Evolutionary conservation across 2,329 filamentous ascomycete species (phyloP), one percentile per base, ranked within the genome.

Genomic region (Cladorrhinum sp.): DNA sequence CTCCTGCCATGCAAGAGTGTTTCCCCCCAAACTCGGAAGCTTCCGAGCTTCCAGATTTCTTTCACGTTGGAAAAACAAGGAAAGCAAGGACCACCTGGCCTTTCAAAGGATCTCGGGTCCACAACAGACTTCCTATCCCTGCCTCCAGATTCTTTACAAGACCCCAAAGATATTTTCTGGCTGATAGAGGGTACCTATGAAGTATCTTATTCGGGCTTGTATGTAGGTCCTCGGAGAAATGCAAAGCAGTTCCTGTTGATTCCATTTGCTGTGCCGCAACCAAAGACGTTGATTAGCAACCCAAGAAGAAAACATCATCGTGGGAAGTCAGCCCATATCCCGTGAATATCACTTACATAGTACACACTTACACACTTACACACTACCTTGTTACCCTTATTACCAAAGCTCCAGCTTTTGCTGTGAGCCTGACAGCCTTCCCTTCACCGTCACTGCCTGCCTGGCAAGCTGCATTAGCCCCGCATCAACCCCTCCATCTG

Each of bases 401-500:
- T 45, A 45, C 20, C 20, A 3, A 18, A 41, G 36, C 36, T 41
- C 36, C 36, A 7, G 36, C 16, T 41, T 41, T 41, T 13, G n/a
- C 29, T 24, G 51, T 22, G 29, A 36, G 51, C 29, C 51, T 54
- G 51, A 9, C 50, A 53, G 25, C 25, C 50, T 24, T 50, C 25
- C 25, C 23, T 36, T 45, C 52, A 55, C 16, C 29, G 13, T 23
- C 13, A 55, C 36, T 41, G 38, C 38, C 53, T 55, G 52, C 24
- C 36, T 45, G 49, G 38, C 29, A 55, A 38, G 36, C 41, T 56
- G 36, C 53, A 56, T 56, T 49, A 56, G 53, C 53, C 53, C 38
- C 53, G 24, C 53, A 36, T 32, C 16, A 18, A 49, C 53, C 53
- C 53, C 53, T 56, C 53, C 53, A 56, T 56, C n/a, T 56, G 53